These are phyloP conservation scores for Peronospora destructor DNA, from an alignment of 352 stramenopile species.

Conservation along the genomic window DNA sequence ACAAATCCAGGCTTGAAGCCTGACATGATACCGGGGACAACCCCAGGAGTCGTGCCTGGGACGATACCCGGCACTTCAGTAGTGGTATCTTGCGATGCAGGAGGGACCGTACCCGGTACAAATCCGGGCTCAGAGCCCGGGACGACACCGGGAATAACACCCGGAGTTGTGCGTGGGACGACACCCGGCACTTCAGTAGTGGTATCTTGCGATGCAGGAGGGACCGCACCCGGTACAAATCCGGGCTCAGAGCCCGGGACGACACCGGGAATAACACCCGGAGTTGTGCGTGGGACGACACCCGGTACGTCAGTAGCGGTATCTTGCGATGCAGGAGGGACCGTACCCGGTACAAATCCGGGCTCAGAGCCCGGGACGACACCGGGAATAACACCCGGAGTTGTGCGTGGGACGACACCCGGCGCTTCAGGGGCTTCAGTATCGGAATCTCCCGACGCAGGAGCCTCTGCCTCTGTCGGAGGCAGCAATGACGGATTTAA, in stretches of 20 bases:
- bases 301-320: slow-evolving; percentile 9
- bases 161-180: slow-evolving; percentile 11
- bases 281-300: slow-evolving; percentile 12
- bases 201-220: background rate
- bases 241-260: slow-evolving; percentile 6
- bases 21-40: slow-evolving; percentile 2
- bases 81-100: background rate
- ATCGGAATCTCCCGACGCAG: slow-evolving; percentile 4
- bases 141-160: slow-evolving; percentile 10
- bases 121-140: slow-evolving; percentile 7
- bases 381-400: slow-evolving; percentile 16
- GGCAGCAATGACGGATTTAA: slow-evolving; percentile 32
- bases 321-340: background rate
- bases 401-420: slow-evolving; percentile 11
- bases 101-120: slow-evolving; percentile 7
- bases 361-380: slow-evolving; percentile 1
- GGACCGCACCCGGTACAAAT: slow-evolving; percentile 7
- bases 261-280: slow-evolving; percentile 15
- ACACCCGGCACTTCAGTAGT: slow-evolving; percentile 15
- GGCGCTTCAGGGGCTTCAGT: slow-evolving; percentile 7
- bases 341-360: slow-evolving; percentile 9
- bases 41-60: slow-evolving; percentile 12
- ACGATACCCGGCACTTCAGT: slow-evolving; percentile 17
- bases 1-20: slow-evolving; percentile 11
- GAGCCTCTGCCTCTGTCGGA: background rate